Evolutionary conservation across 345 rosid species (phyloP).

Genomic region (Sisymbrium irio): DNA sequence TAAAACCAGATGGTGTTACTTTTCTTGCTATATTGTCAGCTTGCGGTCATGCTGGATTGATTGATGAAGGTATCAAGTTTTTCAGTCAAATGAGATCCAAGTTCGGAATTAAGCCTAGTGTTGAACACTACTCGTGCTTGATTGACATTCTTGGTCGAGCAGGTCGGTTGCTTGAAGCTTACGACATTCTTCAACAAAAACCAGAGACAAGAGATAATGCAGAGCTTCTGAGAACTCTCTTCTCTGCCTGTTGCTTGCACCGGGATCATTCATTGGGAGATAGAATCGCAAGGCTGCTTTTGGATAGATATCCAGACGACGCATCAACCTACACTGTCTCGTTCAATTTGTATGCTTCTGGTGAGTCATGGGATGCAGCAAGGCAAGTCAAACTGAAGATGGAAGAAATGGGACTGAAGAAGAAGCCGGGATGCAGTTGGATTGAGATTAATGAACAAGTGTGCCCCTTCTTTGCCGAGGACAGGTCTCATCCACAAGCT

Average conservation of each 20-base stretch:
- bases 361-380: conserved; percentile 61
- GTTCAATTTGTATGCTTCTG: conserved; percentile 56
- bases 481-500: conserved; percentile 37
- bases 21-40: conserved; percentile 69
- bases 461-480: conserved; percentile 50
- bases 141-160: conserved; percentile 74
- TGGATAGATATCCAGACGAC: conserved; percentile 49
- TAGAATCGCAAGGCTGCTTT: conserved; percentile 42
- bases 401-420: conserved; percentile 55
- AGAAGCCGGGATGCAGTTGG: conserved; percentile 81
- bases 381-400: conserved; percentile 51
- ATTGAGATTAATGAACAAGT: conserved; percentile 58
- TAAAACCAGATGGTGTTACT: conserved; percentile 56
- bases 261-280: conserved; percentile 45
- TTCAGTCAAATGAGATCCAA: conserved; percentile 46
- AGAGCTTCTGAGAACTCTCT: conserved; percentile 64
- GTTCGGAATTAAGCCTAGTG: conserved; percentile 43
- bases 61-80: conserved; percentile 48
- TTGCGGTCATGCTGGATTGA: conserved; percentile 67
- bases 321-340: conserved; percentile 44
- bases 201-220: conserved; percentile 41
- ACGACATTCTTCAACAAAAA: conserved; percentile 40
- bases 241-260: conserved; percentile 59
- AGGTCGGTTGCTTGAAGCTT: conserved; percentile 65
- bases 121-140: conserved; percentile 71